Base-by-base conservation (phyloP, 352 stramenopile genomes). In the Pythium folliculosum region DNA sequence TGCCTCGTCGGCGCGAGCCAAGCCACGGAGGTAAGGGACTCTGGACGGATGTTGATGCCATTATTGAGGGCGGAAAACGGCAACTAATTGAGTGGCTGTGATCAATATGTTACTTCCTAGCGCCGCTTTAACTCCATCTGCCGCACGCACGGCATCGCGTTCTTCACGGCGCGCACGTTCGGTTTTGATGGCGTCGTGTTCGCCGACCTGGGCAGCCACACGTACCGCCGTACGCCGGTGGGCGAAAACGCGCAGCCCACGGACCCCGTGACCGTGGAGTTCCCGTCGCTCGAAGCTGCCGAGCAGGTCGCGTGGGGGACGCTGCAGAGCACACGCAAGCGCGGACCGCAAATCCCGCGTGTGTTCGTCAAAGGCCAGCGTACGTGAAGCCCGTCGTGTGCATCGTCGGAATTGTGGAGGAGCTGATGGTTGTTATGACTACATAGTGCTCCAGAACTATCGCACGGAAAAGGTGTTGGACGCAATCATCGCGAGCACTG, bases 141-240 rank as follows among this genome's bases (percentile, higher is more conserved):
- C 23, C 83, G 78, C 32, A 76, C 73, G 0, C 67, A 78, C 25
- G 67, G 67, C 55, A 85, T 86, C 37, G 83, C 81, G 7, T 94
- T 94, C 76, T 95, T 88, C 66, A 80, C 88, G 5, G 84, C 83
- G 19, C 72, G 76, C 22, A 79, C 85, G 27, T 96, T 94, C 60
- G 90, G 89, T 30, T 86, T 92, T 59, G 80, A 90, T 10, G 88
- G 87, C 23, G 64, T 93, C 59, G 64, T 95, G 65, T 96, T 96
- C 56, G 72, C 77, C 2, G 86, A 97, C 38, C 66, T 96, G n/a
- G 84, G 81, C 19, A 69, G 63, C 47, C 85, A 94, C 70, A 75
- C 65, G 60, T 94, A 83, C 65, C 83, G 85, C 13, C 86, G 85
- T 44, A 80, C 80, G 40, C 62, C 73, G 0, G 35, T 66, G 9